These are phyloP conservation scores for Nepenthes alata DNA, from an alignment of 179 eudicot genomes.

Conservation along the genomic window DNA sequence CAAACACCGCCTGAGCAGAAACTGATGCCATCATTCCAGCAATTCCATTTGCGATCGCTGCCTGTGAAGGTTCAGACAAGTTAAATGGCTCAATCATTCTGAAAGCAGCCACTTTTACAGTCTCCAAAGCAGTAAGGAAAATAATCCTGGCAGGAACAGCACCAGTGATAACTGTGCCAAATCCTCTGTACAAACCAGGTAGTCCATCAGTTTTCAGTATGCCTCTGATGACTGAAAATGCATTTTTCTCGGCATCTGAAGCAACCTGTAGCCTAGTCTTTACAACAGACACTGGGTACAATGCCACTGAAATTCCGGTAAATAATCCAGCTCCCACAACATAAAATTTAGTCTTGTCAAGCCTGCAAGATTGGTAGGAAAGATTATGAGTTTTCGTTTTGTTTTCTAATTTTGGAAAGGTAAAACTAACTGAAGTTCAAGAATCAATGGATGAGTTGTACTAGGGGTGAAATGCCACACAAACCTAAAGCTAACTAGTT, in stretches of 20 bases:
- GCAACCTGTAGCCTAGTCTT: constrained; percentile 96
- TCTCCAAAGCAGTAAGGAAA: constrained; percentile 88
- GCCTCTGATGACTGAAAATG: constrained; percentile 58
- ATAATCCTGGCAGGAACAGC: constrained; percentile 82
- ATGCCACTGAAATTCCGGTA: constrained; percentile 78
- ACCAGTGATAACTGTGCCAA: constrained; percentile 93
- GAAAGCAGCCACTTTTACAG: constrained; percentile 76
- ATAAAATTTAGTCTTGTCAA: constrained; percentile 87
- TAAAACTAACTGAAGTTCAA: background rate
- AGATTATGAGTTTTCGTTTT: background rate
- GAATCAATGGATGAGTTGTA: background rate
- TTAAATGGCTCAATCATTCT: constrained; percentile 68
- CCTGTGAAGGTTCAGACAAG: constrained; percentile 77
- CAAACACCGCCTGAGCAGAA: constrained; percentile 76
- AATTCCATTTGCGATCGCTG: constrained; percentile 90
- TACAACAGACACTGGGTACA: constrained; percentile 83
- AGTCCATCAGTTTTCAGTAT: constrained; percentile 74
- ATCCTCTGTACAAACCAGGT: constrained; percentile 92
- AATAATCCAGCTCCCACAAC: constrained; percentile 96
- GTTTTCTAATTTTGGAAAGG: background rate
- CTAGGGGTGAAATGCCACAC: no score
- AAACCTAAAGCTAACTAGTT: no score
- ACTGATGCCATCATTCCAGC: constrained; percentile 93
- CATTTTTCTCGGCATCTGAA: constrained; percentile 58
- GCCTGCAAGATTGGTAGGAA: constrained; percentile 39